phyloP scores from a whole-genome alignment of 345 rosid genomes.

The Aquilaria yunnanensis region DNA sequence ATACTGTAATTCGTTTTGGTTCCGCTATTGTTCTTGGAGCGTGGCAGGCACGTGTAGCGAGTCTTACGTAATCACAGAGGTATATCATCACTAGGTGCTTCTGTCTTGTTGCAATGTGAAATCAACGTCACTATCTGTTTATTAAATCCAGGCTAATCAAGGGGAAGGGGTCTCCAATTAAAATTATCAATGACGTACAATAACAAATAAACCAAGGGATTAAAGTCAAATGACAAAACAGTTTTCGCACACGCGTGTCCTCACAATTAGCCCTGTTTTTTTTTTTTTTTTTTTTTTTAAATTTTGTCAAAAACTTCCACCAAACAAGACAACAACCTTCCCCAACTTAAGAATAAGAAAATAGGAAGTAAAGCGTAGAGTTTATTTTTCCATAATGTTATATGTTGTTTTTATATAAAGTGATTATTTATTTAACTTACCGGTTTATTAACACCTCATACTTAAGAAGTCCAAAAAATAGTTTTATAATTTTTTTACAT shows the following conservation, averaged over 20 bases:
- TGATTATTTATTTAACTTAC: too few species aligned
- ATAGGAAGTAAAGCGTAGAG: too few species aligned
- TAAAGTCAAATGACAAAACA: conserved; percentile 24
- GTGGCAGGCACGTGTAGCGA: too few species aligned
- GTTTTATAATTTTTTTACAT: too few species aligned
- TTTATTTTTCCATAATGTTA: too few species aligned
- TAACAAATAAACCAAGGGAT: background rate
- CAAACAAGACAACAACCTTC: conserved; percentile 19
- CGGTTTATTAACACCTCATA: too few species aligned
- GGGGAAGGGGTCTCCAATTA: conserved; percentile 5
- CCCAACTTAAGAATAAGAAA: background rate
- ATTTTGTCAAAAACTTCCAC: conserved; percentile 14
- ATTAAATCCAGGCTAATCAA: conserved; percentile 7
- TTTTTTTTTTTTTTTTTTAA: conserved; percentile 5
- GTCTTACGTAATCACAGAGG: too few species aligned
- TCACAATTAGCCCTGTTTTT: conserved; percentile 8
- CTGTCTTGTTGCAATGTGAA: background rate
- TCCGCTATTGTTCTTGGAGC: too few species aligned
- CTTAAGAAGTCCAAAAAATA: too few species aligned
- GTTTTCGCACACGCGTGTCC: conserved; percentile 28
- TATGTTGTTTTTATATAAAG: too few species aligned
- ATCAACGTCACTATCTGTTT: background rate
- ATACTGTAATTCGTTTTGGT: too few species aligned
- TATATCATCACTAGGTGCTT: too few species aligned
- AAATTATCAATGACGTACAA: conserved; percentile 12